Evolutionary conservation across 768 basidiomycete species (phyloP), one percentile per base, ranked within the genome.

Genomic region (Podaxis pistillaris): DNA sequence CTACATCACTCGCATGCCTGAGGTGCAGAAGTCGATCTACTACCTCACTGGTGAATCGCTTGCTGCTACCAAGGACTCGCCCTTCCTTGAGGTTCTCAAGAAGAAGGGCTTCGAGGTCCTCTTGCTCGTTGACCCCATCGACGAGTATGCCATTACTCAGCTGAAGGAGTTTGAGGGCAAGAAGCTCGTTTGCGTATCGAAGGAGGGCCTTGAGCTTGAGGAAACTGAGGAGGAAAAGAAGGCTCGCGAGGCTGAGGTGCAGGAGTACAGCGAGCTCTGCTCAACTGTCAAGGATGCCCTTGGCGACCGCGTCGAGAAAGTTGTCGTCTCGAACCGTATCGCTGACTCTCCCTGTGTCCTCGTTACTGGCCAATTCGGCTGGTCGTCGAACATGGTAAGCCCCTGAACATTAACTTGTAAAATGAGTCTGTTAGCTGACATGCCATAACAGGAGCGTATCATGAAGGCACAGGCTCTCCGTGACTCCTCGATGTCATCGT

Each of bases 231-330:
- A 96, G 68, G 96, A 98, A 86, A 99, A 98, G 89, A 85, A 84
- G 71, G 78, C 72, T 11, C 92, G 93, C 55, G 96, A 98, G 82
- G 85, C 88, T 65, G 94, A 96, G 78, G 86, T 82, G 26, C 79
- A 88, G 63, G 87, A 89, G 68, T 98, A 85, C 80, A 83, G 85
- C 71, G 94, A 94, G 65, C 86, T 99, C 63, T 96, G 94, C 86
- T 83, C 90, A 64, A 87, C 90, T 66, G 93, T 98, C 82, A 99
- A 98, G 86, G 96, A 99, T 70, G 93, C 92, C 62, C 94, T 99
- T 64, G 96, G 96, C 63, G 96, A 98, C 79, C 96, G 96, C 85
- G 96, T 99, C 66, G 97, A 99, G 86, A 99, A 99, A 85, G 96
- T 99, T 24, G 86, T 96, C 66, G 83, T 98, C 68, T 98, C 96